Base-by-base conservation (phyloP, 371 early-diverging fungal species). In the Mortierella sp. region DNA sequence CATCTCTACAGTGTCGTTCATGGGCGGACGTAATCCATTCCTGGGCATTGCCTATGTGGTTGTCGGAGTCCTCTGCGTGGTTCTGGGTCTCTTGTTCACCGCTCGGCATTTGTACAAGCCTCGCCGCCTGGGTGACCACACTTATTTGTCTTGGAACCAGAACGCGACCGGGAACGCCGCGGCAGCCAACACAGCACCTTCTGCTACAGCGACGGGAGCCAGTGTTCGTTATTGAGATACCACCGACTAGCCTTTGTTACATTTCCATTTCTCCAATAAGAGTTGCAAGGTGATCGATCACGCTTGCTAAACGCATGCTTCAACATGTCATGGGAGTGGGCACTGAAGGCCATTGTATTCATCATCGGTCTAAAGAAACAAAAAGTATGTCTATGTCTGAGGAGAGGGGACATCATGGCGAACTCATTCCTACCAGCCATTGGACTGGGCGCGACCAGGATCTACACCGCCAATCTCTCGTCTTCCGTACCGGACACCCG, bases 11-110 rank as follows among this genome's bases (percentile, higher is more conserved):
- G 91, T 91, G 8, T 95, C 97, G 44, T 88, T 94, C 28, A 83
- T 98, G 63, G 98, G 98, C 52, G 97, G 97, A 3, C 90, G 94
- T 58, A 98, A 97, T 79, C 92, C 96, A 2, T 96, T 95, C 83
- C 79, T 98, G 34, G 99, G 98, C 14, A 88, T 91, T 51, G 94
- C 97, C 0, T 98, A 97, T 81, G 87, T 98, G 57, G 88, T 90
- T 5, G 91, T 96, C 34, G 98, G 97, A 14, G 86, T 83, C 9
- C 54, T 95, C 19, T 95, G 96, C 78, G 85, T 94, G 48, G 61
- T 94, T 3, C 76, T 98, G 17, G 98, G 96, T 28, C 69, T 93
- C 55, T 80, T 91, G 43, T 97, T 98, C 79, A 87, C 95, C 24
- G 80, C 88, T 37, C 84, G 96, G 44, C 96, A 98, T 67, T 81